phyloP scores from a whole-genome alignment of 2,329 filamentous ascomycete genomes.

The Dendryphion nanum region DNA sequence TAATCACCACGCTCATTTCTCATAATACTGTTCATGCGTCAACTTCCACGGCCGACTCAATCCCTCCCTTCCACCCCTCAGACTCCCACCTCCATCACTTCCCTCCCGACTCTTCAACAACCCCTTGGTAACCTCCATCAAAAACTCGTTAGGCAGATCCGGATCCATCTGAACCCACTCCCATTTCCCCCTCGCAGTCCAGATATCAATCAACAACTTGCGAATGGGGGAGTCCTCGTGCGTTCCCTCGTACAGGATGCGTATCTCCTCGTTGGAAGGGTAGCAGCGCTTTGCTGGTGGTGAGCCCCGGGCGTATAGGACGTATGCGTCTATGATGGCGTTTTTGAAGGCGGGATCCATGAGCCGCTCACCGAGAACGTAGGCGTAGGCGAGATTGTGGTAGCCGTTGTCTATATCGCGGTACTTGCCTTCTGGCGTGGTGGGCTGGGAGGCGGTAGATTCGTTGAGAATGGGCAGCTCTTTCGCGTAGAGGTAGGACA shows the following conservation, averaged over 20 bases:
- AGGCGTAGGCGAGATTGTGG: slow-evolving; percentile 13
- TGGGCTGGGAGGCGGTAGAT: not conserved
- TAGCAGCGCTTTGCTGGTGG: slow-evolving; percentile 6
- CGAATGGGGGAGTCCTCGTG: slow-evolving; percentile 11
- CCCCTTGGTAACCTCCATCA: slow-evolving; percentile 4
- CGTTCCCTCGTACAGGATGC: slow-evolving; percentile 16
- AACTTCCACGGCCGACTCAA: slow-evolving; percentile 8
- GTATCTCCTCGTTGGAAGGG: slow-evolving; percentile 12
- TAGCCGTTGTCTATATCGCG: too few relatives aligned
- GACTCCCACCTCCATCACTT: not conserved
- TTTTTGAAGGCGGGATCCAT: slow-evolving; percentile 17
- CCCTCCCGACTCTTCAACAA: slow-evolving; percentile 4
- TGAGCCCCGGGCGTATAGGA: slow-evolving; percentile 11
- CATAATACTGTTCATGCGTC: slow-evolving; percentile 10
- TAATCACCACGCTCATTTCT: too few relatives aligned
- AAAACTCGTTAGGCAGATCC: slow-evolving; percentile 8
- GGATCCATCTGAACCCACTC: slow-evolving; percentile 14
- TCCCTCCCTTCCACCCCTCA: slow-evolving; percentile 1
- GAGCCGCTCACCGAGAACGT: slow-evolving; percentile 17
- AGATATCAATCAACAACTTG: slow-evolving; percentile 17
- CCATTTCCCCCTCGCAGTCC: slow-evolving; percentile 14
- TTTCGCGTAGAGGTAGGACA: slow-evolving; percentile 6
- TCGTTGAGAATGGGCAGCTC: slow-evolving; percentile 3
- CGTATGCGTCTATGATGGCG: slow-evolving; percentile 12
- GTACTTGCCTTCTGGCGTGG: not conserved